phyloP scores from a whole-genome alignment of 2,329 filamentous ascomycete genomes.

The Colletotrichum sp. region DNA sequence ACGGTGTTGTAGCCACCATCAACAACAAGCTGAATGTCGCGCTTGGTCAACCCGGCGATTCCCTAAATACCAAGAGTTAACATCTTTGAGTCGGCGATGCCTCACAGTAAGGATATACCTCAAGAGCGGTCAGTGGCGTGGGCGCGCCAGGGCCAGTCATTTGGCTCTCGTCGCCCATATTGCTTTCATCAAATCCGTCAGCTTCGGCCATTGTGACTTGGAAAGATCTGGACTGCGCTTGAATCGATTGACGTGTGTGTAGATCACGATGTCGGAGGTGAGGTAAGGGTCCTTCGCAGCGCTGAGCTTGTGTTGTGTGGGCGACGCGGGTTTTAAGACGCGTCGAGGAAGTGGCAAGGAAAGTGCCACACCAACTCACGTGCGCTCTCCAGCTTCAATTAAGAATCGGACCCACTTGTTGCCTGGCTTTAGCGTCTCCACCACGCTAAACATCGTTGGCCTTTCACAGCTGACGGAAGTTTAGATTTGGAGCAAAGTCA shows the following conservation, averaged over 20 bases:
- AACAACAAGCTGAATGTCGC: slow-evolving; percentile 91
- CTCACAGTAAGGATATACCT: slow-evolving; percentile 61
- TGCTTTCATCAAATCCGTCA: slow-evolving; percentile 73
- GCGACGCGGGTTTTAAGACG: slow-evolving; percentile 28
- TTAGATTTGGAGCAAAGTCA: slow-evolving; percentile 19
- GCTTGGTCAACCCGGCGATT: slow-evolving; percentile 85
- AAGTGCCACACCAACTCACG: slow-evolving; percentile 42
- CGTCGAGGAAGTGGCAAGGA: slow-evolving; percentile 33
- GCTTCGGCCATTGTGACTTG: slow-evolving; percentile 45
- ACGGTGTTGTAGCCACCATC: slow-evolving; percentile 96
- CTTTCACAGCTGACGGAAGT: not conserved
- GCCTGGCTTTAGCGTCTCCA: slow-evolving; percentile 1
- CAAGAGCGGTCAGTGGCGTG: slow-evolving; percentile 82
- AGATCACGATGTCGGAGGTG: not conserved
- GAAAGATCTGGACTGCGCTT: not conserved
- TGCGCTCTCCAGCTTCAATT: slow-evolving; percentile 26
- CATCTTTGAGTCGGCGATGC: not conserved
- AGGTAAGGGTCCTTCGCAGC: not conserved
- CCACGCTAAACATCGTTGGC: not conserved
- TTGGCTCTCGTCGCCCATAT: slow-evolving; percentile 71
- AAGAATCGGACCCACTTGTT: not conserved
- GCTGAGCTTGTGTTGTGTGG: not conserved
- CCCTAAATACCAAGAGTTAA: slow-evolving; percentile 60
- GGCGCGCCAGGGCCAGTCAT: slow-evolving; percentile 89
- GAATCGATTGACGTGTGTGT: not conserved